Percentiles rank a stretch among this genome's conserved stretches.
Conservation (phyloP, 1,284 basidiomycete genomes). For the Ceratobasidium sp. region DNA sequence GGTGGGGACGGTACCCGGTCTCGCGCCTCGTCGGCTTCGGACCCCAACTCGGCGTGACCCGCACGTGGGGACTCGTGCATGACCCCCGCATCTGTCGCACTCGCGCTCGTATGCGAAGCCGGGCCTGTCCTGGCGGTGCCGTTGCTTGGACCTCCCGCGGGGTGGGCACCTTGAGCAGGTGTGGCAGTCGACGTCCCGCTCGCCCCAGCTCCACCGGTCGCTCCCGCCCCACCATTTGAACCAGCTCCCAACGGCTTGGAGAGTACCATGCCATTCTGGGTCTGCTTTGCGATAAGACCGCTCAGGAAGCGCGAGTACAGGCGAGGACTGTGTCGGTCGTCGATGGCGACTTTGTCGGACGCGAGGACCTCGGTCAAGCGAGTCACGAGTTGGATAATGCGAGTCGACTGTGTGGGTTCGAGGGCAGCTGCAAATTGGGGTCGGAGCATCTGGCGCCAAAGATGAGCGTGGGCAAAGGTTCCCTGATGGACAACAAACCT, state of each 20-base stretch:
- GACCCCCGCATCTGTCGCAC: slow-evolving; percentile 28
- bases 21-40: slow-evolving; percentile 22
- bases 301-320: slow-evolving; percentile 83
- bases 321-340: slow-evolving; percentile 82
- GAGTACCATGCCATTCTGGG: slow-evolving; percentile 12
- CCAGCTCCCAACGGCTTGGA: background rate
- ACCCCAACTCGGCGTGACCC: background rate
- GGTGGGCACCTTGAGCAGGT: background rate
- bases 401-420: slow-evolving; percentile 68
- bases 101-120: slow-evolving; percentile 13
- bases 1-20: slow-evolving; percentile 8
- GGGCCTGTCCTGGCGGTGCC: background rate
- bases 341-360: slow-evolving; percentile 79
- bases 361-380: slow-evolving; percentile 76
- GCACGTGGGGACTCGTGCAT: slow-evolving; percentile 23
- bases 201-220: background rate
- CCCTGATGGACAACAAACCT: slow-evolving; percentile 62
- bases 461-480: too few relatives aligned
- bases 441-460: slow-evolving; percentile 66
- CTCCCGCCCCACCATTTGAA: background rate
- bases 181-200: background rate
- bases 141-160: background rate
- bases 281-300: slow-evolving; percentile 67
- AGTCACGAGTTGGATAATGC: slow-evolving; percentile 76
- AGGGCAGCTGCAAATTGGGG: slow-evolving; percentile 75